Evolutionary conservation across 352 stramenopile species (phyloP).

Genomic region (Globisporangium barbulae): DNA sequence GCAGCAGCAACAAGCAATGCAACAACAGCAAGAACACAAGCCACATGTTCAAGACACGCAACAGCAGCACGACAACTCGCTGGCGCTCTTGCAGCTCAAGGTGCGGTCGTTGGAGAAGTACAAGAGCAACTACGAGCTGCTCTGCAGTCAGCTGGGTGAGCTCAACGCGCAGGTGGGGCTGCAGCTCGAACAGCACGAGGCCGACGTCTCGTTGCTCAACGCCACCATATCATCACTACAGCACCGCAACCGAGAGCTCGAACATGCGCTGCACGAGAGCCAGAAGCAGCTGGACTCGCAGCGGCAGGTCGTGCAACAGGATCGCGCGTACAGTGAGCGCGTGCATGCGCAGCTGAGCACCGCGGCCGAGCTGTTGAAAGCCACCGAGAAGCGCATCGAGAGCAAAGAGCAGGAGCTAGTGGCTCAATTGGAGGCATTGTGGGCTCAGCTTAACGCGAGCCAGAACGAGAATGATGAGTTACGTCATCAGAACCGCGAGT

Average conservation of each 20-base stretch:
- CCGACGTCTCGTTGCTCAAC: constrained; percentile 50
- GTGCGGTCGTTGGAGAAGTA: constrained; percentile 61
- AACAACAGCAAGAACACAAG: background rate
- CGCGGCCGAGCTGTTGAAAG: constrained; percentile 51
- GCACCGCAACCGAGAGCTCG: constrained; percentile 34
- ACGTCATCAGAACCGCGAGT: background rate
- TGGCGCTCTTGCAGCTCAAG: constrained; percentile 35
- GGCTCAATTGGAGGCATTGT: constrained; percentile 20
- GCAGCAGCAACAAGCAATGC: background rate
- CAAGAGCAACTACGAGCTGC: constrained; percentile 73
- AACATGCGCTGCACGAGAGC: constrained; percentile 17
- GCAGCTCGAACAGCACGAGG: constrained; percentile 67
- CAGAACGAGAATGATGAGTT: constrained; percentile 16
- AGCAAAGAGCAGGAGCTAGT: constrained; percentile 31
- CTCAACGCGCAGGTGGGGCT: constrained; percentile 69
- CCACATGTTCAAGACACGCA: background rate
- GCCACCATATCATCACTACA: constrained; percentile 34
- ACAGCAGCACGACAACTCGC: constrained; percentile 1
- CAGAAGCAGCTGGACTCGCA: constrained; percentile 22
- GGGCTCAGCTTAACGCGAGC: constrained; percentile 10
- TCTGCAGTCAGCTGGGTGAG: constrained; percentile 63
- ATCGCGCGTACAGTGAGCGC: constrained; percentile 52
- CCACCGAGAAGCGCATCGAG: constrained; percentile 47
- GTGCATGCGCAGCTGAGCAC: constrained; percentile 62
- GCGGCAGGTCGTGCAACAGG: constrained; percentile 25